These are phyloP conservation scores for Suillus brevipes DNA, from an alignment of 768 basidiomycete species.

Conservation along the genomic window DNA sequence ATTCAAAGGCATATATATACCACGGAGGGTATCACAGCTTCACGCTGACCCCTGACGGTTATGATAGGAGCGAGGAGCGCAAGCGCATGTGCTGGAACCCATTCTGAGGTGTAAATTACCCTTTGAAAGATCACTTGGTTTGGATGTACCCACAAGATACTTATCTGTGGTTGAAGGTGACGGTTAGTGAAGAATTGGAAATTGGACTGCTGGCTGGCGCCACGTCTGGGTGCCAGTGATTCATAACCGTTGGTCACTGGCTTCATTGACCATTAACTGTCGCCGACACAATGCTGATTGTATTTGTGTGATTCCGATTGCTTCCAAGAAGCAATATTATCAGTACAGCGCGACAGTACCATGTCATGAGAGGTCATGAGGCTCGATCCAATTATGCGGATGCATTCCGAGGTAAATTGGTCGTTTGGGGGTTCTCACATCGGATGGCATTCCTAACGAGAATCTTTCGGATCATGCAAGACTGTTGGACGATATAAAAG, in stretches of 20 bases:
- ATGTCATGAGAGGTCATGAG: not conserved
- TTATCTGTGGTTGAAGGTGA: not conserved
- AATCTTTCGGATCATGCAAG: not conserved
- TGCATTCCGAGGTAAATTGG: not conserved
- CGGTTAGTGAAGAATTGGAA: not conserved
- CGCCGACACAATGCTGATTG: not conserved
- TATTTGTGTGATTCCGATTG: not conserved
- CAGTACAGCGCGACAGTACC: not conserved
- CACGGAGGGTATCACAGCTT: constrained; percentile 53
- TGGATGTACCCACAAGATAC: constrained; percentile 19
- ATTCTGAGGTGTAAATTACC: constrained; percentile 70
- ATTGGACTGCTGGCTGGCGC: not conserved
- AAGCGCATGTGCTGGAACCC: constrained; percentile 92
- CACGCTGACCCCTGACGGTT: constrained; percentile 88
- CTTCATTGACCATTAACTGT: not conserved
- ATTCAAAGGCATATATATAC: constrained; percentile 64
- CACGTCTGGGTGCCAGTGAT: not conserved
- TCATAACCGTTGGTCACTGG: not conserved
- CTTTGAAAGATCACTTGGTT: constrained; percentile 33
- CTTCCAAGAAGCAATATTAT: not conserved
- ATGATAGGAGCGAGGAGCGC: constrained; percentile 93
- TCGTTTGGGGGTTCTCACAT: not conserved
- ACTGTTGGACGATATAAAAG: not conserved
- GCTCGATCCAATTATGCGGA: not conserved
- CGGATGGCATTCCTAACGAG: not conserved